Evolutionary conservation across 148 eudicot species (phyloP), one percentile per base, ranked within the genome.

Genomic region (Salicornia ramosissima): DNA sequence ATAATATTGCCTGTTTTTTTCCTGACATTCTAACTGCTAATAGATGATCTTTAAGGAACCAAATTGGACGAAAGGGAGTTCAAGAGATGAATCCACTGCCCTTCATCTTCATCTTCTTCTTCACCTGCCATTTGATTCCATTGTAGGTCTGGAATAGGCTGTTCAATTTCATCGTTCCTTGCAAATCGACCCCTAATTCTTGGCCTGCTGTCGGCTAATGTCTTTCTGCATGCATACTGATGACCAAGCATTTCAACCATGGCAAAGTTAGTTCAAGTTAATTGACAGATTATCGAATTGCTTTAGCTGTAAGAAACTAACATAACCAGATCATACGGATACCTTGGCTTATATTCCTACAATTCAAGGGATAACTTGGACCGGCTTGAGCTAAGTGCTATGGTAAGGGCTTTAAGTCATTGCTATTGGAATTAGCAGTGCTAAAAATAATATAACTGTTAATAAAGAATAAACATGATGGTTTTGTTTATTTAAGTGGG

Each of bases 211-310:
- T 91, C 99, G 3, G 99, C 99, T 74, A 95, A 74, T 51, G 96
- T 86, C 82, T 95, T 95, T 83, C 99, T 83, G 72, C 99, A 95
- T 50, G 82, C 85, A 75, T 95, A 95, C 97, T 95, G 81, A 43
- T 56, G 14, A 25, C 54, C 31, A 55, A 25, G 43, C 57, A 62
- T 64, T 55, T 24, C 12, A 60, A 67, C 10, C 47, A 31, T 76
- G 19, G 42, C 34, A 49, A 39, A 26, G 45, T 65, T 30, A 51
- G 39, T n/a, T 58, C 29, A 47, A 24, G 24, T 26, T 22, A 63
- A 11, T 49, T 40, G 57, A 57, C 28, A 39, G 21, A 36, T 45
- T 12, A 39, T 71, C 16, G 33, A 24, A 11, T 52, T 68, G 49
- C 58, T 52, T 68, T 19, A 29, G 1, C 10, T 33, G 18, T 14